Evolutionary conservation across 2,329 filamentous ascomycete genomes (phyloP).

Genomic region (Monosporascus sp.): DNA sequence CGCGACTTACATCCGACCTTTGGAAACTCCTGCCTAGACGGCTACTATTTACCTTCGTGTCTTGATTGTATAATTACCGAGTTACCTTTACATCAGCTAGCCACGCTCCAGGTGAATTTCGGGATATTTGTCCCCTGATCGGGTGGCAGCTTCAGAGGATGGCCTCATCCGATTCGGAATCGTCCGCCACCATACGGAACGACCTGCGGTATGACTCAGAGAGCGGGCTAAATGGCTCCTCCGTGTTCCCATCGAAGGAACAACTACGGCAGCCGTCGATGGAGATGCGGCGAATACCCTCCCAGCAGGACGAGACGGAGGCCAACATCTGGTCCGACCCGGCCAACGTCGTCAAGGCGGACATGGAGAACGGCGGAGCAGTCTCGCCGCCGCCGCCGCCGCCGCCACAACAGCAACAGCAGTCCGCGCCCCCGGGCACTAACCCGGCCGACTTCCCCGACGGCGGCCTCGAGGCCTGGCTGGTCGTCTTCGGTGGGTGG

Average conservation of each 20-base stretch:
- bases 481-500: constrained; percentile 45
- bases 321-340: constrained; percentile 29
- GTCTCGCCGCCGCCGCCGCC: constrained; percentile 2
- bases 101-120: too few relatives aligned
- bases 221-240: background rate
- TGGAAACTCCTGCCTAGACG: too few relatives aligned
- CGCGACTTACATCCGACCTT: too few relatives aligned
- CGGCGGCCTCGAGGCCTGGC: constrained; percentile 52
- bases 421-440: constrained; percentile 24
- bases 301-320: constrained; percentile 26
- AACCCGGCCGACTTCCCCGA: constrained; percentile 52
- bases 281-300: constrained; percentile 1
- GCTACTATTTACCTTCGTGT: too few relatives aligned
- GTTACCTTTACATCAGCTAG: too few relatives aligned
- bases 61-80: too few relatives aligned
- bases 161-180: background rate
- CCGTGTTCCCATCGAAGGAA: background rate
- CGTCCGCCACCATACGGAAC: constrained; percentile 1
- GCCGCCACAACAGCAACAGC: background rate
- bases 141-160: background rate
- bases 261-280: background rate
- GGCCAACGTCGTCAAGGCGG: constrained; percentile 21
- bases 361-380: constrained; percentile 27
- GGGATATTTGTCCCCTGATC: too few relatives aligned
- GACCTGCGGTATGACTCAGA: background rate